Percentiles rank a stretch among this genome's conserved stretches.
These are phyloP conservation scores for Rhodotorula paludigena DNA, from an alignment of 768 basidiomycete genomes.

Conservation along the genomic window DNA sequence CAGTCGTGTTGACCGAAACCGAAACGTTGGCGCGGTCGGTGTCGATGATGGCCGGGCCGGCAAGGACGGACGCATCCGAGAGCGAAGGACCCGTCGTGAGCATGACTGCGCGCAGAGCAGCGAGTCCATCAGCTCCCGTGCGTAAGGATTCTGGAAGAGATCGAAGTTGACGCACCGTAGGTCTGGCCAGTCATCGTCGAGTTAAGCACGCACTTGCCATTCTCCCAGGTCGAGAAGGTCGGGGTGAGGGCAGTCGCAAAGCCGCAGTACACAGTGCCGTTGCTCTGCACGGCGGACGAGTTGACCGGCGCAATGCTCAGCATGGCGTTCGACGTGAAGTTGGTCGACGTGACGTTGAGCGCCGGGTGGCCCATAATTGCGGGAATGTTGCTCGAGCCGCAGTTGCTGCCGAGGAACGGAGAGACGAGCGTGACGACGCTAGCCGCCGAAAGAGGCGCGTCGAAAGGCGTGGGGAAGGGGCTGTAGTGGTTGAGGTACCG, in stretches of 20 bases:
- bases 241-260: constrained; percentile 32
- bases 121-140: too few relatives aligned
- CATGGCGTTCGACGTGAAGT: constrained; percentile 43
- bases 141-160: too few relatives aligned
- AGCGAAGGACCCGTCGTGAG: constrained; percentile 28
- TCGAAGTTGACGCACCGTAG: background rate
- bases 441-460: constrained; percentile 57
- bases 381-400: background rate
- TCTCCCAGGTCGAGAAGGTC: constrained; percentile 20
- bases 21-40: background rate
- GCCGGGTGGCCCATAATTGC: constrained; percentile 53
- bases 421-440: constrained; percentile 54
- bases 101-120: constrained; percentile 2
- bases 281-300: constrained; percentile 4
- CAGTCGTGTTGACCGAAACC: constrained; percentile 10
- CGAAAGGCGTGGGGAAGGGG: constrained; percentile 57
- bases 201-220: constrained; percentile 20
- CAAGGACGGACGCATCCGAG: constrained; percentile 12
- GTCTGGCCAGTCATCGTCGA: constrained; percentile 27
- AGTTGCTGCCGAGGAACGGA: background rate
- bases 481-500: constrained; percentile 52
- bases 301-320: constrained; percentile 41
- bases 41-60: constrained; percentile 28
- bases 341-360: constrained; percentile 48
- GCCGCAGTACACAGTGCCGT: constrained; percentile 26